These are phyloP conservation scores for Cryptosporidium meleagridis DNA, from an alignment of 169 alveolate genomes.

Conservation along the genomic window DNA sequence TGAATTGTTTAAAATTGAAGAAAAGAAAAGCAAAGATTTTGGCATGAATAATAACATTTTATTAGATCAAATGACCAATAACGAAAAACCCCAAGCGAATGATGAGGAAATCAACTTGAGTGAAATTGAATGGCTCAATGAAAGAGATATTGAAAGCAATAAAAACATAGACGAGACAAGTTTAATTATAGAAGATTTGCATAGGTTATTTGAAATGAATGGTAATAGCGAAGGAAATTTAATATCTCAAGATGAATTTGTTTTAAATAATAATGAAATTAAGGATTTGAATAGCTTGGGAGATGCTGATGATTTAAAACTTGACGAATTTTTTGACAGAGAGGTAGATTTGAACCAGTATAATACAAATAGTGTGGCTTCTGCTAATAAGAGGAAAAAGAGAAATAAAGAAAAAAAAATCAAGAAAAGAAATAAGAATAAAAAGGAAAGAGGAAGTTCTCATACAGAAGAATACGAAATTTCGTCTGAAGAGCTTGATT, in stretches of 20 bases:
- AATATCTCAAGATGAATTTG: not conserved
- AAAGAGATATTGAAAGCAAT: not conserved
- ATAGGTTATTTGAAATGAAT: not conserved
- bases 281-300: not conserved
- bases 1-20: not conserved
- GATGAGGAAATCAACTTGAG: not conserved
- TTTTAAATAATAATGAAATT: not conserved
- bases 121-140: slow-evolving; percentile 1
- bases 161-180: not conserved
- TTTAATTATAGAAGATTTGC: not conserved
- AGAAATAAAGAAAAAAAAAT: not conserved
- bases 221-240: not conserved
- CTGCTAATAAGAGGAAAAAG: not conserved
- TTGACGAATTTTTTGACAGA: not conserved
- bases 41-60: not conserved
- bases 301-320: not conserved
- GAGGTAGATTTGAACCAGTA: not conserved
- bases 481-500: slow-evolving; percentile 12
- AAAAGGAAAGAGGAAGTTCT: not conserved
- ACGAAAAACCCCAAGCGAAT: not conserved
- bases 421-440: not conserved
- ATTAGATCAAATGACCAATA: not conserved
- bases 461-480: not conserved
- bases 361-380: not conserved
- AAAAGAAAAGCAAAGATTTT: not conserved